Conservation (phyloP, 2,329 filamentous ascomycete species). For the Trichoderma sp. region DNA sequence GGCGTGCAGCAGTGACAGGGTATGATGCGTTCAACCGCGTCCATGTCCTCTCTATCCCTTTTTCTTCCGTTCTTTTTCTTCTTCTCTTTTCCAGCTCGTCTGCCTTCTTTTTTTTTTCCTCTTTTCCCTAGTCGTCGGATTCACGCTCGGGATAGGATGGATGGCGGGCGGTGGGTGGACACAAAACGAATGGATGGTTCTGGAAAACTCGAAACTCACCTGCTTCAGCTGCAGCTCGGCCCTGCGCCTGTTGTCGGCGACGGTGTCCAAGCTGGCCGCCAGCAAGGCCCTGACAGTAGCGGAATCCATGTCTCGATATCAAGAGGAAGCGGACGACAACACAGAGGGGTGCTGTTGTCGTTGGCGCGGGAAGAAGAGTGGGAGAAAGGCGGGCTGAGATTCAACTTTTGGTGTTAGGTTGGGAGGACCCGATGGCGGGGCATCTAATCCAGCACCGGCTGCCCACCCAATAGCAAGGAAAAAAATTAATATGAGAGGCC, state of each 20-base stretch:
- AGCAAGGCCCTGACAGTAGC: conserved; percentile 76
- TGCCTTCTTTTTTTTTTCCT: background rate
- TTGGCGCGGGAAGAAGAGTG: conserved; percentile 30
- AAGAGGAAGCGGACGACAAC: conserved; percentile 33
- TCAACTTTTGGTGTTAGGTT: conserved; percentile 30
- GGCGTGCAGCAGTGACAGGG: background rate
- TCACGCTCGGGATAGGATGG: conserved; percentile 22
- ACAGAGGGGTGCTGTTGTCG: conserved; percentile 39
- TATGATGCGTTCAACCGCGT: background rate
- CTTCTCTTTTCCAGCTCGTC: background rate
- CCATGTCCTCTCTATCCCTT: background rate
- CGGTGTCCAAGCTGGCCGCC: conserved; percentile 72
- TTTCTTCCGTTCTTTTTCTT: too few species aligned
- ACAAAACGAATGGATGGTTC: conserved; percentile 9
- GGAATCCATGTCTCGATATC: conserved; percentile 65
- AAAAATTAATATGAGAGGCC: background rate
- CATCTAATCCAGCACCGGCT: conserved; percentile 28
- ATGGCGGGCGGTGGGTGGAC: conserved; percentile 26
- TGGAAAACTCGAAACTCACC: conserved; percentile 59
- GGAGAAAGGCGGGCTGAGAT: conserved; percentile 24
- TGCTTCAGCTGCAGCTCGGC: conserved; percentile 82
- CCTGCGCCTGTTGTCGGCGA: conserved; percentile 74
- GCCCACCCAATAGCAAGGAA: conserved; percentile 21
- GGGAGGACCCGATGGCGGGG: conserved; percentile 31
- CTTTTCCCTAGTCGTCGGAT: background rate